Base-by-base conservation (phyloP, 352 stramenopile species). In the Phytophthora capsici region DNA sequence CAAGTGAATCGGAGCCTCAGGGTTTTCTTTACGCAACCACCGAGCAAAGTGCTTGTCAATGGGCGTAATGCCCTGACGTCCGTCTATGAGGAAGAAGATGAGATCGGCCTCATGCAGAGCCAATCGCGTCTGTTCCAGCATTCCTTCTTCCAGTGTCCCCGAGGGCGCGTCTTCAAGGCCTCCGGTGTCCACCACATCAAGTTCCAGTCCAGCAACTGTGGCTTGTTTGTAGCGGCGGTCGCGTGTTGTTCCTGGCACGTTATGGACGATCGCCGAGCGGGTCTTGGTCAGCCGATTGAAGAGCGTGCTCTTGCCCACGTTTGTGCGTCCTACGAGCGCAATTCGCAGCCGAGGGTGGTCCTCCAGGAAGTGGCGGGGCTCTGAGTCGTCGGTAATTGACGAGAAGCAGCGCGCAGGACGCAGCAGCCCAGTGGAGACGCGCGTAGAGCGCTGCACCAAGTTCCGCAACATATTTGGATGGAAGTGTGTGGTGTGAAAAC, bases 241-340 rank as follows among this genome's bases (percentile, higher is more conserved):
- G 19, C 86, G 84, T 9, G 86, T 94, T 8, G 86, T 94, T 9
- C 86, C 86, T 0, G 86, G 82, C 1, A 94, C 86, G 49, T 94
- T 87, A 67, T 94, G 86, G n/a, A 94, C 86, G 58, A 94, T 94
- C 7, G 86, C 86, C 0, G 73, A 66, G 20, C 86, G 81, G 17
- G 84, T 83, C 69, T 90, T 91, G 52, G 86, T 94, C 49, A 94
- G 58, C 19, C 86, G 79, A 67, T 94, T 94, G 75, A 89, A 94
- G 23, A 94, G 83, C 67, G 86, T 94, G 41, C 84, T 93, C 66
- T 94, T 94, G 55, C 86, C 86, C 37, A 94, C 84, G 67, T 94
- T 94, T 19, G 86, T 93, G 45, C 86, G 82, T 1, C 86, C 86
- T n/a, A 94, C 86, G 25, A 94, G 83, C 36, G 84, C 86, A 20